phyloP scores from a whole-genome alignment of 352 stramenopile genomes.

The Phytophthora crassamura region DNA sequence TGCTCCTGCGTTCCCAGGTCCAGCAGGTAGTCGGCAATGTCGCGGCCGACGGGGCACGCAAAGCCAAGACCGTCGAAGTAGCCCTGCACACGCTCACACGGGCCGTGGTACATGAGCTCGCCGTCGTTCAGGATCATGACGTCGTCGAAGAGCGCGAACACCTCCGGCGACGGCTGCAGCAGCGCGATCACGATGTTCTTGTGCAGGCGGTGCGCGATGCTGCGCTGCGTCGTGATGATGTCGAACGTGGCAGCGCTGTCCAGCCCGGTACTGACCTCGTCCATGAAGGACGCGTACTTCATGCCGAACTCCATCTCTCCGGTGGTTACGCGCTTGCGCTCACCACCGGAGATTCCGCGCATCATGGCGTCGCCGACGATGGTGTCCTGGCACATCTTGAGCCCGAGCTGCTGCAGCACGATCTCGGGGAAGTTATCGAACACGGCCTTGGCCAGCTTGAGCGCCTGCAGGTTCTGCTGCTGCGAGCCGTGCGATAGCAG shows the following conservation, averaged over 20 bases:
- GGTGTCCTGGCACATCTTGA: slow-evolving; percentile 49
- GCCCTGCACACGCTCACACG: no score
- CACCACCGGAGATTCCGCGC: slow-evolving; percentile 69
- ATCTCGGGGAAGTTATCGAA: slow-evolving; percentile 47
- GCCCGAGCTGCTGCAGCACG: slow-evolving; percentile 44
- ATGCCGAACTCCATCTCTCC: slow-evolving; percentile 89
- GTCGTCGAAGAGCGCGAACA: no score
- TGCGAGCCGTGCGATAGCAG: slow-evolving; percentile 37
- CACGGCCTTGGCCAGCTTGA: slow-evolving; percentile 30
- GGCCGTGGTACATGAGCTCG: no score
- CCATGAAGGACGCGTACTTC: slow-evolving; percentile 77
- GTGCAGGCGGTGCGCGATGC: background rate
- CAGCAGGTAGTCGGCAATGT: no score
- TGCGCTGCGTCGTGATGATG: slow-evolving; percentile 56
- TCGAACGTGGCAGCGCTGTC: slow-evolving; percentile 51
- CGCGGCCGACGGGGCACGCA: no score
- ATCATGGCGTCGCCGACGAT: slow-evolving; percentile 57
- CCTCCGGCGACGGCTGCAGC: no score
- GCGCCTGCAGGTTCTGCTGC: slow-evolving; percentile 34
- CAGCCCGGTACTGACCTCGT: slow-evolving; percentile 93
- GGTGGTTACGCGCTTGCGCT: slow-evolving; percentile 78
- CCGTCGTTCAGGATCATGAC: no score
- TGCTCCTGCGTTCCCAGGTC: no score
- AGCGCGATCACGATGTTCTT: no score
- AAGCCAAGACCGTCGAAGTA: no score